A percentile compares a stretch with the other conserved stretches of the same genome.
Conservation (phyloP, 768 basidiomycete species). For the Leccinum disarticulatum region DNA sequence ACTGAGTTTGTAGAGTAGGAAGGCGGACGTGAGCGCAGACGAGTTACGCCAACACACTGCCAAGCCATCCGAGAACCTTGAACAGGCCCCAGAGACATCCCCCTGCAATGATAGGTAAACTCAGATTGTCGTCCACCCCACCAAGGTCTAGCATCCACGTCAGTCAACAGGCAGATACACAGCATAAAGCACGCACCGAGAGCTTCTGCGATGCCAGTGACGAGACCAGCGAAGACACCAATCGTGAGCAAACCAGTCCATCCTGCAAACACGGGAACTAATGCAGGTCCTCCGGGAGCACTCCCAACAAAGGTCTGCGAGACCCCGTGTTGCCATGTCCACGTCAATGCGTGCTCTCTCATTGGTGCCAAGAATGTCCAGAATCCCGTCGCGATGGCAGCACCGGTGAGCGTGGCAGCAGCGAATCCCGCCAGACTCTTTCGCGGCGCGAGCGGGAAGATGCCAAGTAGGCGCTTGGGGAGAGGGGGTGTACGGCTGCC, state of each 20-base stretch:
- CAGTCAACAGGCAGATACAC: conserved; percentile 2
- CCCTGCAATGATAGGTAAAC: conserved; percentile 84
- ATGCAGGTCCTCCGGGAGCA: background rate
- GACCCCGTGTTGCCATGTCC: conserved; percentile 59
- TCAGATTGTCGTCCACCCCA: conserved; percentile 84
- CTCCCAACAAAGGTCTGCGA: conserved; percentile 25
- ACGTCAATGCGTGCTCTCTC: conserved; percentile 44
- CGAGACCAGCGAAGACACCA: conserved; percentile 66
- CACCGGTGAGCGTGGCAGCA: conserved; percentile 74
- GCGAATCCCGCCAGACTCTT: conserved; percentile 86
- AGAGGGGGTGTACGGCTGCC: conserved; percentile 67
- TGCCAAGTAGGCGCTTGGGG: conserved; percentile 45
- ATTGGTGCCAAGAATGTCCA: conserved; percentile 64
- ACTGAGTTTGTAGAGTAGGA: background rate
- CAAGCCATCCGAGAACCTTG: conserved; percentile 41
- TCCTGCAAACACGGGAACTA: conserved; percentile 20
- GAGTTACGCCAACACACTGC: conserved; percentile 16
- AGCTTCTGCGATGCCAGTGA: conserved; percentile 86
- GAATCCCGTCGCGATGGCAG: conserved; percentile 63
- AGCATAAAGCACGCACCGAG: conserved; percentile 56
- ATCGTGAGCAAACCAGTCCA: conserved; percentile 53
- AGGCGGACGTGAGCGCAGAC: background rate
- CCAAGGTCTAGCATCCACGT: conserved; percentile 62
- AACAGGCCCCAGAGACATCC: conserved; percentile 61
- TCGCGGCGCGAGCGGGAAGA: conserved; percentile 71